phyloP scores from a whole-genome alignment of 2,329 filamentous ascomycete genomes.

The Claviceps sp. region DNA sequence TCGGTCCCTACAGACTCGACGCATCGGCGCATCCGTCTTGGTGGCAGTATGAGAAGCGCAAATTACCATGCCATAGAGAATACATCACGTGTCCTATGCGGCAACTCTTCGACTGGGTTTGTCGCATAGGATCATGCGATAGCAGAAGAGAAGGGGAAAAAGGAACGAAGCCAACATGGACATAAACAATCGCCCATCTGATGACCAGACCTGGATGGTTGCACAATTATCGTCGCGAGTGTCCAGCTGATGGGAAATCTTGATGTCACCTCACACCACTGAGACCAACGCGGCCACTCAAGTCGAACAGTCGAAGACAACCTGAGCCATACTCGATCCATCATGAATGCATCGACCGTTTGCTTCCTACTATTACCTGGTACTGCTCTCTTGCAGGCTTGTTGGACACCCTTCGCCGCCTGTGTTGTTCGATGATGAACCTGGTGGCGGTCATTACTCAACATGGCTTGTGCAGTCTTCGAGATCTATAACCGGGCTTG shows the following conservation, averaged over 20 bases:
- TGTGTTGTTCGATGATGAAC: not conserved
- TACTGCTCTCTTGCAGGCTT: not conserved
- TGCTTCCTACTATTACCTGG: not conserved
- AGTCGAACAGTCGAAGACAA: not conserved
- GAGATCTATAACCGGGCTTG: not conserved
- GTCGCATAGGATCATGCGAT: constrained; percentile 5
- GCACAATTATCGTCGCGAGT: not conserved
- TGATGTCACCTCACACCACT: constrained; percentile 2
- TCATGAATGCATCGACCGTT: not conserved
- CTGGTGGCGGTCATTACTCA: not conserved
- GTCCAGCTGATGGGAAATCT: constrained; percentile 1
- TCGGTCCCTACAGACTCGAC: not conserved
- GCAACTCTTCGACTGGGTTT: constrained; percentile 1
- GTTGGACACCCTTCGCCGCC: not conserved
- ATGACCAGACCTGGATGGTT: not conserved
- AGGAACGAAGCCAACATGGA: constrained; percentile 1
- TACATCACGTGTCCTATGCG: constrained; percentile 7
- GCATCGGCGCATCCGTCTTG: not conserved
- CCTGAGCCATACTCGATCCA: not conserved
- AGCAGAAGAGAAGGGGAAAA: not conserved
- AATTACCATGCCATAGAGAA: constrained; percentile 4
- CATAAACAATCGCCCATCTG: not conserved
- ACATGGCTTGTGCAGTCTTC: constrained; percentile 1
- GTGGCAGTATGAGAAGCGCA: constrained; percentile 1
- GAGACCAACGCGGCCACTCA: not conserved